A percentile compares a stretch with the other conserved stretches of the same genome.
Conservation (phyloP, 2,329 filamentous ascomycete species). For the Monascus ruber region DNA sequence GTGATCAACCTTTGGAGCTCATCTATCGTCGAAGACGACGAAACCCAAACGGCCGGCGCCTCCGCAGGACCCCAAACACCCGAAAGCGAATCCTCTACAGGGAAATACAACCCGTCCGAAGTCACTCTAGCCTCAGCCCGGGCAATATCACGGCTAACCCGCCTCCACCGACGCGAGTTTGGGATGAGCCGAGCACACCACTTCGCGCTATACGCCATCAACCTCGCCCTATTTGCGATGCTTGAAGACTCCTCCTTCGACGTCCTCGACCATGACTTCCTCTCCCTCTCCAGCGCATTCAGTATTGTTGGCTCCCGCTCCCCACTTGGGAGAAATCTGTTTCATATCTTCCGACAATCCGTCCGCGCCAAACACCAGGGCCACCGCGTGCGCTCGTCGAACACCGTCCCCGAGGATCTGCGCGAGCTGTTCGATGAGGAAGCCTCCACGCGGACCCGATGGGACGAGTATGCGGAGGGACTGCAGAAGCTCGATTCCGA, state of each 20-base stretch:
- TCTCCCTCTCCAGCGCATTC: slow-evolving; percentile 23
- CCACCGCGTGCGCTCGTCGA: slow-evolving; percentile 12
- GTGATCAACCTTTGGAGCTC: slow-evolving; percentile 26
- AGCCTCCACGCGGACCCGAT: slow-evolving; percentile 7
- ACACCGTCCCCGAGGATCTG: slow-evolving; percentile 17
- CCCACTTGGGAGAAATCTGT: slow-evolving; percentile 20
- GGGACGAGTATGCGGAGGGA: slow-evolving; percentile 22
- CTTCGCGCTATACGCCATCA: slow-evolving; percentile 28
- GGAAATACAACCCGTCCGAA: slow-evolving; percentile 5
- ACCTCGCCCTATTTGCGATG: slow-evolving; percentile 25
- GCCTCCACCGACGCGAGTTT: slow-evolving; percentile 21
- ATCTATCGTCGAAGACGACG: slow-evolving; percentile 7
- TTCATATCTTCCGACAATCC: slow-evolving; percentile 25
- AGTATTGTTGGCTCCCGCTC: slow-evolving; percentile 23
- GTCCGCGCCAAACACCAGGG: slow-evolving; percentile 21
- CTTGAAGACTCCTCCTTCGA: slow-evolving; percentile 19
- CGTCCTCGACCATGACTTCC: slow-evolving; percentile 23
- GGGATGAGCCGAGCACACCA: slow-evolving; percentile 24
- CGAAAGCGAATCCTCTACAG: slow-evolving; percentile 9
- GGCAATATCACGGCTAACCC: slow-evolving; percentile 17
- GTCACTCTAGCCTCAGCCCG: slow-evolving; percentile 20
- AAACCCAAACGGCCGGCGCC: slow-evolving; percentile 6
- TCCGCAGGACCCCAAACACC: slow-evolving; percentile 12
- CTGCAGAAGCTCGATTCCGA: slow-evolving; percentile 23
- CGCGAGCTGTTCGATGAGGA: slow-evolving; percentile 22